Evolutionary conservation across 352 stramenopile genomes (phyloP), one percentile per base, ranked within the genome.

Genomic region (Thalassiosira livingstoniorum): DNA sequence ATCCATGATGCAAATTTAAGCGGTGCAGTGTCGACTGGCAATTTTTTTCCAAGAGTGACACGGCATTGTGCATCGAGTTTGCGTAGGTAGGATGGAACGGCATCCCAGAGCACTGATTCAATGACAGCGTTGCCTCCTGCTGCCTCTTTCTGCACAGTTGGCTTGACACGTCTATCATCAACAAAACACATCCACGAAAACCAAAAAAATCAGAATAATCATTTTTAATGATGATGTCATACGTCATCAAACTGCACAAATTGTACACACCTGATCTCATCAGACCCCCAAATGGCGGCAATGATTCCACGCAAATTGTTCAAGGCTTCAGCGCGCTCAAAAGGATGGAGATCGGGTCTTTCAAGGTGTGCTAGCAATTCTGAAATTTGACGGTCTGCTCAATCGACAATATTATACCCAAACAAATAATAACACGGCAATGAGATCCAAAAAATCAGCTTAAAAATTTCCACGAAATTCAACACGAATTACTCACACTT

Each of bases 1-100:
- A 96, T 96, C 94, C 94, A 97, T 21, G 88, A 95, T n/a, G 90
- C 92, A 77, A 97, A 96, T 58, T 91, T 89, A 47, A 97, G 90
- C 0, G 93, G 93, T 13, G 88, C 69, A 10, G 71, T 77, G 43
- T 95, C 88, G 0, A 96, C 75, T 23, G 94, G 94, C 13, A 97
- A 81, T 32, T 82, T 66, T 34, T 83, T 88, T 11, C 90, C 91
- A 29, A 94, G 75, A 23, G 80, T 86, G 29, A 88, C 53, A 25
- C 79, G 65, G 31, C 92, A 91, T 71, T 94, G 89, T 23, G 88
- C 88, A 85, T 96, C 90, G 15, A 97, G 81, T 75, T 96, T 96
- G 54, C 94, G 88, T 1, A 97, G 83, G 78, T 95, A 97, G 4
- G 74, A 83, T 10, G 94, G 94, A 1, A 97, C 92, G 18, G 94